Evolutionary conservation across 768 basidiomycete genomes (phyloP).

Genomic region (Punctularia strigosozonata): DNA sequence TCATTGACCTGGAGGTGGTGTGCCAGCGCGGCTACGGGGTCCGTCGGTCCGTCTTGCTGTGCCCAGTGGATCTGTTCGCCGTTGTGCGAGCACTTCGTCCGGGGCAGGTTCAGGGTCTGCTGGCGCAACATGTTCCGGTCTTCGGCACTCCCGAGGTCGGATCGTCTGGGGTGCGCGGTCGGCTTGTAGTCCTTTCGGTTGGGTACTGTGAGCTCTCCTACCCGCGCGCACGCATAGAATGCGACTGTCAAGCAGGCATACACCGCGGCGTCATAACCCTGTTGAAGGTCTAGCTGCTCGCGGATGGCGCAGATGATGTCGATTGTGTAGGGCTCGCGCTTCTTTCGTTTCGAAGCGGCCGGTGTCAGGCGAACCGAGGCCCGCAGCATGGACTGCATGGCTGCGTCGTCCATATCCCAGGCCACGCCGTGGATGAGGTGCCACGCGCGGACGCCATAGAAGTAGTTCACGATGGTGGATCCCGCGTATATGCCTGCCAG

Average conservation of each 20-base stretch:
- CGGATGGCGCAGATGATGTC: slow-evolving; percentile 12
- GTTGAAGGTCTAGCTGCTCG: slow-evolving; percentile 12
- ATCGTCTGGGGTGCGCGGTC: slow-evolving; percentile 15
- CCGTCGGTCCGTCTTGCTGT: too few species aligned
- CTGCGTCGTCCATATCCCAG: too few species aligned
- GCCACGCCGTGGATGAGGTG: slow-evolving; percentile 28
- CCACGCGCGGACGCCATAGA: slow-evolving; percentile 30
- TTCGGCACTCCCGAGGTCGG: slow-evolving; percentile 7
- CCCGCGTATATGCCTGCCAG: slow-evolving; percentile 20
- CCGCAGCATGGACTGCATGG: slow-evolving; percentile 13
- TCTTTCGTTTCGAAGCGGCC: slow-evolving; percentile 14
- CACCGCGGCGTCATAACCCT: slow-evolving; percentile 22
- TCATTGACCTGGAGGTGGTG: slow-evolving; percentile 21
- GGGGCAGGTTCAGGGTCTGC: slow-evolving; percentile 17
- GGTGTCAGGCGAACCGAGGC: slow-evolving; percentile 21
- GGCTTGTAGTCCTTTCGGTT: slow-evolving; percentile 19
- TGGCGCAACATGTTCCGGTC: slow-evolving; percentile 16
- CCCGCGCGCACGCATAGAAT: slow-evolving; percentile 23
- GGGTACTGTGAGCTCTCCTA: slow-evolving; percentile 27
- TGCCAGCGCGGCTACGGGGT: slow-evolving; percentile 13
- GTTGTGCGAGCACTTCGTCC: slow-evolving; percentile 14
- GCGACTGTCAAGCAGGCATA: slow-evolving; percentile 25
- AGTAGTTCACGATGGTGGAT: slow-evolving; percentile 23
- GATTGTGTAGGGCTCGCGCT: slow-evolving; percentile 19
- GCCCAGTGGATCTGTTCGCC: slow-evolving; percentile 24